phyloP scores from a whole-genome alignment of 345 rosid genomes.

The Eucalyptus marginata region DNA sequence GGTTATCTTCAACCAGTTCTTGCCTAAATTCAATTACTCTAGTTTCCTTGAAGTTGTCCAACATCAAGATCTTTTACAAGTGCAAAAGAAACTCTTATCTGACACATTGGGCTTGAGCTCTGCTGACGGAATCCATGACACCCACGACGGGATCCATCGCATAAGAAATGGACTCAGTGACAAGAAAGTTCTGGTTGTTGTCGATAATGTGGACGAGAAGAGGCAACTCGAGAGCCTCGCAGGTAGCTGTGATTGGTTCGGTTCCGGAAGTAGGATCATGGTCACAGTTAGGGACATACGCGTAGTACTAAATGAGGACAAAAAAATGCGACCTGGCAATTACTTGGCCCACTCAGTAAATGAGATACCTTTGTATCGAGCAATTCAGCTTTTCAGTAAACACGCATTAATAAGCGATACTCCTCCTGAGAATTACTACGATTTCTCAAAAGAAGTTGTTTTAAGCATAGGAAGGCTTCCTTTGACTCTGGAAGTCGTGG shows the following conservation, averaged over 20 bases:
- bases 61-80: neutral
- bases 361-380: too few relatives aligned
- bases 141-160: rapidly evolving
- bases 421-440: rapidly evolving
- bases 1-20: neutral
- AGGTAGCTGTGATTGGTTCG: neutral
- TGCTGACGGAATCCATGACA: rapidly evolving
- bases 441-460: rapidly evolving
- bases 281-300: too few relatives aligned
- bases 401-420: too few relatives aligned
- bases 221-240: neutral
- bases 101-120: rapidly evolving
- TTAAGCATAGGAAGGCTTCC: too few relatives aligned
- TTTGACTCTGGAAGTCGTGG: too few relatives aligned
- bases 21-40: rapidly evolving
- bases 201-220: neutral
- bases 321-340: rapidly evolving
- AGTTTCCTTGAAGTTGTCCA: neutral
- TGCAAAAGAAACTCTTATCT: neutral
- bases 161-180: rapidly evolving
- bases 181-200: neutral
- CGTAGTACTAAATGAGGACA: rapidly evolving
- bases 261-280: too few relatives aligned
- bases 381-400: too few relatives aligned
- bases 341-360: too few relatives aligned